Evolutionary conservation across 2,329 filamentous ascomycete species (phyloP), one percentile per base, ranked within the genome.

Genomic region (Fusarium phyllophilum): DNA sequence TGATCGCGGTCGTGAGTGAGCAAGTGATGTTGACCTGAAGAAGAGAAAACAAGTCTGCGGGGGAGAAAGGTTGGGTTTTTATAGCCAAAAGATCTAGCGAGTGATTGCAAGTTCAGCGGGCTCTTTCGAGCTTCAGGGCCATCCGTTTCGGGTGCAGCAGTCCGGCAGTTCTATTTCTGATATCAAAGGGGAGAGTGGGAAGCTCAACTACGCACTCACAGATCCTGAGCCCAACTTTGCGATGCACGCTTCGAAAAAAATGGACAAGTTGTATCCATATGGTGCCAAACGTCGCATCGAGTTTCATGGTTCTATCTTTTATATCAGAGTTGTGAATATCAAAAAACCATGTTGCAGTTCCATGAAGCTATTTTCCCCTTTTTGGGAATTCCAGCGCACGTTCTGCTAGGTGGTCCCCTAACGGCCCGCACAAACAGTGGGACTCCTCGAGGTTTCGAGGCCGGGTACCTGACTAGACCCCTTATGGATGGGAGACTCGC

Each of bases 311-410:
- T 20, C n/a, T 41, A 52, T 44, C 24, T 34, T 15, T 24, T 45
- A 15, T 44, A 39, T 44, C 24, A 22, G 15, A 31, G 55, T 65
- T 33, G 44, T 24, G 18, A 66, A 70, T 70, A 66, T 65, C 67
- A 70, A 66, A 70, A 48, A 44, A 22, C 17, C 17, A 24, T 59
- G 46, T 36, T 49, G 41, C 18, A 55, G 51, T 70, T 66, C 67
- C 66, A 70, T 66, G 29, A 24, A 24, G 17, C 24, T 46, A 70
- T 54, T 59, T 54, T 60, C 48, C 59, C 33, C 45, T 29, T 54
- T 44, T 51, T 6, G 46, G 52, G 36, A 20, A 57, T 49, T 42
- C 24, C 52, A 70, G 67, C 66, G 67, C 59, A 70, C 46, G 29
- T 57, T 22, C 66, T 38, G 38, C 59, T 59, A 70, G 31, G n/a